Base-by-base conservation (phyloP, 2,329 filamentous ascomycete genomes). In the Trichophyton equinum region DNA sequence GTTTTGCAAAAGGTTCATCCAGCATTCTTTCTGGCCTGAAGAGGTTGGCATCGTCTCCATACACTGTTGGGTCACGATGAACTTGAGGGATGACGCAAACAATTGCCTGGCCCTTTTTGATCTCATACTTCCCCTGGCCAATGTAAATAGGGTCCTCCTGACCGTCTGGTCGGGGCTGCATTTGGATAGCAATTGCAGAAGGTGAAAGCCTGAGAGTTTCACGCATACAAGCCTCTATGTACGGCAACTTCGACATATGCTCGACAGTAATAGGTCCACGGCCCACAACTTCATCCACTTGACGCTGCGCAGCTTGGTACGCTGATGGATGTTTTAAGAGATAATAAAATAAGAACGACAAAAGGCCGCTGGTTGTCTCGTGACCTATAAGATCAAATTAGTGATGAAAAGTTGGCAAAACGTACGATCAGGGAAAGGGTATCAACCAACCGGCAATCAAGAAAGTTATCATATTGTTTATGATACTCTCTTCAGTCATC, bases 221-320 rank as follows among this genome's bases (percentile, higher is more conserved):
- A 13, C 51, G 51, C 51, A 55, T 55, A n/a, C 51, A 55, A 11
- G 51, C 51, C 51, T 55, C 51, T 36, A 55, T 55, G 5, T 33
- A 55, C 1, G 51, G 51, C 25, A 55, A 22, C 18, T 55, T 55
- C 8, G 51, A 55, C 51, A 55, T 55, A 30, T 55, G 51, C 25
- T 55, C 51, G 30, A 55, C 51, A 55, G 51, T 55, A 36, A 55
- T 55, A 3, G 51, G 51, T 4, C 51, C 51, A 36, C 51, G 51
- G n/a, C 51, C 51, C 51, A 55, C 51, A n/a, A 55, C 51, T 36
- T 55, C 51, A 55, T 55, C 51, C 11, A 55, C 51, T n/a, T 55
- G 51, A 30, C 51, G 51, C 27, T 55, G 51, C 33, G 51, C 51
- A 4, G 27, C 27, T 55, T 55, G 51, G 18, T 55, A 55, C n/a